These are phyloP conservation scores for Santalum album DNA, from an alignment of 164 flowering plant genomes.

Conservation along the genomic window DNA sequence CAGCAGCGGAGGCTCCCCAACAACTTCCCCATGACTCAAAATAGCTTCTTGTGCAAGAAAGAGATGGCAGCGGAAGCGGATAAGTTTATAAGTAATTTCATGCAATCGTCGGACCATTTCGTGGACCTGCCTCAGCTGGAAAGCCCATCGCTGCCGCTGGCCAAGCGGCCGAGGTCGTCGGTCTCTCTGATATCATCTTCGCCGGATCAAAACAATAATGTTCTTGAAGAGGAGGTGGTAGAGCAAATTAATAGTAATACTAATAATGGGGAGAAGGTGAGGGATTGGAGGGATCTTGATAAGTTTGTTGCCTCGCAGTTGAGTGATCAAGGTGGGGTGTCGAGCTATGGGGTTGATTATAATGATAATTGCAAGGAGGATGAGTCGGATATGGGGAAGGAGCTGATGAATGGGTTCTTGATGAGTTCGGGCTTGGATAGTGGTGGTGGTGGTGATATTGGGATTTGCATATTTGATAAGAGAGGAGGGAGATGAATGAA, in stretches of 20 bases:
- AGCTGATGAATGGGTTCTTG: constrained; percentile 10
- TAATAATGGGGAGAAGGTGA: constrained; percentile 29
- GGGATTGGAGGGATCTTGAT: constrained; percentile 90
- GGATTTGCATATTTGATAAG: constrained; percentile 68
- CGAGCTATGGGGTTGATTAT: constrained; percentile 23
- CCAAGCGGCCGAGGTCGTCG: constrained; percentile 45
- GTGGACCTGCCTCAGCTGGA: constrained; percentile 84
- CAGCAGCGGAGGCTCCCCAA: background rate
- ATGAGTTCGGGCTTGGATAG: constrained; percentile 26
- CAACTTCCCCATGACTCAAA: background rate
- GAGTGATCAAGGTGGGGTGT: constrained; percentile 53
- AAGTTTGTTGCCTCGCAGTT: constrained; percentile 91
- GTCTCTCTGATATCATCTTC: constrained; percentile 21
- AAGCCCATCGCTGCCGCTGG: constrained; percentile 60
- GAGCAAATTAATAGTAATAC: background rate
- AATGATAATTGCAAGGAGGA: background rate
- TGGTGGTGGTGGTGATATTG: constrained; percentile 60
- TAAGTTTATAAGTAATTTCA: constrained; percentile 11
- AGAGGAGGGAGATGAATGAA: constrained; percentile 8
- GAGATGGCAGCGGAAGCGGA: constrained; percentile 43
- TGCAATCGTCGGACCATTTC: constrained; percentile 31
- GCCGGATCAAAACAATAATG: constrained; percentile 5
- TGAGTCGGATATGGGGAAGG: constrained; percentile 27
- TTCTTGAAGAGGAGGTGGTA: background rate
- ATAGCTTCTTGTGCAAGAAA: constrained; percentile 45